Base-by-base conservation (phyloP, 148 eudicot species). In the Beta vulgaris region DNA sequence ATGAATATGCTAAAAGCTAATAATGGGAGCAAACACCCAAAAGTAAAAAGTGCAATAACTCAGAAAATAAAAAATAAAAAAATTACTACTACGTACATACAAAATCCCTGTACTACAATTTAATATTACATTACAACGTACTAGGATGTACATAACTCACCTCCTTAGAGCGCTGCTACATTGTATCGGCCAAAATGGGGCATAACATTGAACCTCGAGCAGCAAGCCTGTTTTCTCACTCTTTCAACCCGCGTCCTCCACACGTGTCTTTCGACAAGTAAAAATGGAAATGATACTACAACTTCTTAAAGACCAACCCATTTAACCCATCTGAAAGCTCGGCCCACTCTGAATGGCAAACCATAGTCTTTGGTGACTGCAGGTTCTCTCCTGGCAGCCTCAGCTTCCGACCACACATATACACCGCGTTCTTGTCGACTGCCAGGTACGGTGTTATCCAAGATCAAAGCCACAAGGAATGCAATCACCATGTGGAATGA, bases 381-480 rank as follows among this genome's bases (percentile, higher is more conserved):
- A 31, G 96, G 91, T 78, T 94, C 98, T 74, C 96, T 84, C 83
- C 91, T 82, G 25, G 98, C 96, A 69, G 96, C 86, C 83, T 94
- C 97, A 9, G 91, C 64, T 74, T 94, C 97, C 11, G 98, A 88
- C 98, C 98, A 94, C 14, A 94, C 93, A 51, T 94, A 94, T 18
- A 87, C 97, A 46, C 98, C 98, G 1, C 98, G 91, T 79, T 94
- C 98, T 70, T 91, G 98, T 46, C 80, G 73, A 77, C 96, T 90
- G 51, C 98, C 98, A 6, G 98, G 98, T 12, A 91, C 98, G 0
- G 98, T 94, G 86, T 94, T 94, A 75, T 94, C 98, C 78, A 94
- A 78, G 31, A 94, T 69, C 26, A 94, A 78, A 3, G 98, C 98
- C 65, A 90, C 89, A 36, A 94, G 87, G 88, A 94, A 91, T 14